Base-by-base conservation (phyloP, 2,329 filamentous ascomycete genomes). In the Alternaria ethzedia region DNA sequence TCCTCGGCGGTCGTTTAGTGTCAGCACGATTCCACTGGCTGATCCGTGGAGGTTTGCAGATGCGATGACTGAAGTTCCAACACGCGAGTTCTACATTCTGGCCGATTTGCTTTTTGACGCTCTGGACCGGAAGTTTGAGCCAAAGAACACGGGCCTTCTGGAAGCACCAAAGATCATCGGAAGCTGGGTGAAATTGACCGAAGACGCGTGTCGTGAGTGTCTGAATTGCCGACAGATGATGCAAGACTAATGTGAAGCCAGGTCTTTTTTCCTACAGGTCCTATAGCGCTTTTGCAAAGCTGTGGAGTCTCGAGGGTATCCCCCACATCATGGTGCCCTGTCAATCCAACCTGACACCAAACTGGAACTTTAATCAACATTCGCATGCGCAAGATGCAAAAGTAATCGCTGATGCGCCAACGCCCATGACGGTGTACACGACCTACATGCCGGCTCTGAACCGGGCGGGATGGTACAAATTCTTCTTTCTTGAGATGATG, bases 31-130 rank as follows among this genome's bases (percentile, higher is more conserved):
- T 23, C 74, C 74, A 15, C 51, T 74, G 12, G 71, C 75, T n/a
- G 77, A 78, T 56, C 77, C 75, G 10, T 79, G 77, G 77, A 68
- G 75, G 43, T 71, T 79, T 49, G 76, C 72, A 13, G 76, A 79
- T 54, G 64, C 74, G 50, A 50, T 61, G 0, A 78, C 75, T 6
- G 77, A 79, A 57, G 58, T 71, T 23, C 76, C 77, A 11, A 79
- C 77, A 6, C 70, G 74, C 26, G 77, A 79, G 46, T 79, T 79
- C 58, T 79, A 77, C 23, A 71, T 77, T 11, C 66, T 79, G 20
- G 77, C 77, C 11, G 77, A 79, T 49, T 46, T 79, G 47, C 51
- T 79, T 11, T 79, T 76, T 51, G 77, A 79, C 57, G 69, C 70
- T 8, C 45, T 79, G 21, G 76, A 79, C 46, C 59, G 70, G n/a